Evolutionary conservation across 345 rosid genomes (phyloP).

Genomic region (Balakata baccata): DNA sequence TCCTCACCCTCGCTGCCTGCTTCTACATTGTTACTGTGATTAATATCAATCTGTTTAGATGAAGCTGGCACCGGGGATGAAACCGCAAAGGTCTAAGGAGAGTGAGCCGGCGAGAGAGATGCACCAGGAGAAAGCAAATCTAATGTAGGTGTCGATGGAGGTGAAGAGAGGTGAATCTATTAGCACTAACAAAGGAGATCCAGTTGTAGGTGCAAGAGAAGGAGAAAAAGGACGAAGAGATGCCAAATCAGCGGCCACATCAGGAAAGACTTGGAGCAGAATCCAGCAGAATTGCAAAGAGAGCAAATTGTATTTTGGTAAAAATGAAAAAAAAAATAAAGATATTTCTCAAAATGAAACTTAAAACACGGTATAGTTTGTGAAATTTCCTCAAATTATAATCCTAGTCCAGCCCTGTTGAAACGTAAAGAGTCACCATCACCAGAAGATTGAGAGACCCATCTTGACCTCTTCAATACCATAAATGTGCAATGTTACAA

Average conservation of each 20-base stretch:
- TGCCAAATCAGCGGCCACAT: background rate
- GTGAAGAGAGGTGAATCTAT: conserved; percentile 19
- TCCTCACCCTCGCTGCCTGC: conserved; percentile 17
- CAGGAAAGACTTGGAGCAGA: conserved; percentile 10
- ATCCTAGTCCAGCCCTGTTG: too few relatives aligned
- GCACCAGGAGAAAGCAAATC: conserved; percentile 20
- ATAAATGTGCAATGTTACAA: too few relatives aligned
- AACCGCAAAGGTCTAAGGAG: conserved; percentile 15
- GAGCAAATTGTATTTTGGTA: conserved; percentile 6
- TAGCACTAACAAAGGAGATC: conserved; percentile 29
- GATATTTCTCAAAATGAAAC: too few relatives aligned
- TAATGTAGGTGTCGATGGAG: conserved; percentile 27
- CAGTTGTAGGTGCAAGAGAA: conserved; percentile 18
- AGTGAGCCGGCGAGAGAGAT: conserved; percentile 13
- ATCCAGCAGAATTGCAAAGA: conserved; percentile 19
- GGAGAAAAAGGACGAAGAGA: conserved; percentile 9
- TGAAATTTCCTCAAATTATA: too few relatives aligned
- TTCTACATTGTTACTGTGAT: conserved; percentile 26
- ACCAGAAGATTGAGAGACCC: too few relatives aligned
- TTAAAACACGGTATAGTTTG: too few relatives aligned
- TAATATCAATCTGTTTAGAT: conserved; percentile 28
- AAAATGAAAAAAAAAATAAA: too few relatives aligned
- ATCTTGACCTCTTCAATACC: too few relatives aligned
- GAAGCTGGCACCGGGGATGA: conserved; percentile 27
- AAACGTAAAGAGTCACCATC: too few relatives aligned